A percentile compares a stretch with the other conserved stretches of the same genome.
Evolutionary conservation across 164 flowering plant species (phyloP).

Genomic region (Amborella trichopoda): DNA sequence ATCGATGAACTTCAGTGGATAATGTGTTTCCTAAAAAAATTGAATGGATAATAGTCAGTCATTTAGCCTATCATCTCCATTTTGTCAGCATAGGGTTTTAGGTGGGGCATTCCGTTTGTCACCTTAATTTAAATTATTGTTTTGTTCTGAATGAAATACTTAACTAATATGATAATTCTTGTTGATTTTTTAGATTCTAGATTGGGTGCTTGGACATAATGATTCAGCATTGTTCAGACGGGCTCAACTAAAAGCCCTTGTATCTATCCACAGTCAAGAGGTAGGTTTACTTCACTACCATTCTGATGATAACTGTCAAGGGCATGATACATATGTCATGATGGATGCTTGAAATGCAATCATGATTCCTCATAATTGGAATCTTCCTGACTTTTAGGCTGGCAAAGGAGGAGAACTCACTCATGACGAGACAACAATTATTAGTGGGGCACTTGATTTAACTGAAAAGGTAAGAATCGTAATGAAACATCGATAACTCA

Average conservation of each 20-base stretch:
- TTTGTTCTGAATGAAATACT: too few relatives aligned
- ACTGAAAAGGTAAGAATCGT: slow-evolving; percentile 66
- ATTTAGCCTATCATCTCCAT: too few relatives aligned
- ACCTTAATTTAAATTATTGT: too few relatives aligned
- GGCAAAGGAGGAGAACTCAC: slow-evolving; percentile 99
- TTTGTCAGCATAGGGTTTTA: too few relatives aligned
- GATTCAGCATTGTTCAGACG: slow-evolving; percentile 79
- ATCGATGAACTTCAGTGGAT: too few relatives aligned
- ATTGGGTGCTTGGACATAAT: slow-evolving; percentile 76
- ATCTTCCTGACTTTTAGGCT: slow-evolving; percentile 35
- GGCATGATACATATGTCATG: too few relatives aligned
- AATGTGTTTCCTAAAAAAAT: too few relatives aligned
- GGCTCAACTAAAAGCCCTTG: slow-evolving; percentile 93
- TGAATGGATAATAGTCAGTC: too few relatives aligned
- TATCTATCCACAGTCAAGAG: slow-evolving; percentile 86
- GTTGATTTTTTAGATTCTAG: slow-evolving; percentile 56
- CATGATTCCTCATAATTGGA: not conserved
- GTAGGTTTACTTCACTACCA: slow-evolving; percentile 31
- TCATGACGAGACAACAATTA: slow-evolving; percentile 95
- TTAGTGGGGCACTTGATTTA: slow-evolving; percentile 97
- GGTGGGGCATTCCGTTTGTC: too few relatives aligned
- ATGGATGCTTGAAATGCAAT: slow-evolving; percentile 1
- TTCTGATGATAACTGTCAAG: too few relatives aligned
- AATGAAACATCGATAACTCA: too few relatives aligned
- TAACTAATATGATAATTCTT: too few relatives aligned